Evolutionary conservation across 1,284 basidiomycete genomes (phyloP).

Genomic region (Tremellales sp.): DNA sequence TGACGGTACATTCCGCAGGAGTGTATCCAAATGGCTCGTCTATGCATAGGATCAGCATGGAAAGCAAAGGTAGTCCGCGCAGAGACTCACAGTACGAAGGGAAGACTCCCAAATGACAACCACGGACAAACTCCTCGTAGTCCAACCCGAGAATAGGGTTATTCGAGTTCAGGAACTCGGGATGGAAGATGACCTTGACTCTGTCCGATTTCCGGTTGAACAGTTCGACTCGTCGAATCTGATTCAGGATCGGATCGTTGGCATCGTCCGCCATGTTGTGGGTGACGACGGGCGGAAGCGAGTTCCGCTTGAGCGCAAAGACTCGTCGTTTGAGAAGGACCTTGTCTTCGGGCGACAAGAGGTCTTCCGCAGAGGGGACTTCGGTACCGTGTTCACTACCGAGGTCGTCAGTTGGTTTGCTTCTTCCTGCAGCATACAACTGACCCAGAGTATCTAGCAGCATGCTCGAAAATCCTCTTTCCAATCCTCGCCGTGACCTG

Average conservation of each 20-base stretch:
- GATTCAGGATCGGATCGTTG: slow-evolving; percentile 89
- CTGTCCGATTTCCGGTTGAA: slow-evolving; percentile 81
- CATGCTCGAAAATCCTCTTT: slow-evolving; percentile 86
- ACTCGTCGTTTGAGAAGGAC: slow-evolving; percentile 94
- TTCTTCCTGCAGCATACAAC: slow-evolving; percentile 26
- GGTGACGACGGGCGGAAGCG: slow-evolving; percentile 87
- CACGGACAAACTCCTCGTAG: slow-evolving; percentile 97
- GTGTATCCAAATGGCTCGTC: slow-evolving; percentile 53
- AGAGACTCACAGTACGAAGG: slow-evolving; percentile 68
- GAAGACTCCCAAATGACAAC: slow-evolving; percentile 97
- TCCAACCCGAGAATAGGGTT: slow-evolving; percentile 96
- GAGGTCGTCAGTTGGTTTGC: slow-evolving; percentile 1
- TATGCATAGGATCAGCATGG: slow-evolving; percentile 10
- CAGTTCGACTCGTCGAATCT: slow-evolving; percentile 86
- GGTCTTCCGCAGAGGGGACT: slow-evolving; percentile 65
- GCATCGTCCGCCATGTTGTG: slow-evolving; percentile 97
- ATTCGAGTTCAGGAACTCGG: slow-evolving; percentile 95
- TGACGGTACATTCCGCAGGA: slow-evolving; percentile 62
- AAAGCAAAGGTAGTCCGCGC: background rate
- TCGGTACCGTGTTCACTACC: slow-evolving; percentile 67
- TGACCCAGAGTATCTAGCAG: slow-evolving; percentile 83
- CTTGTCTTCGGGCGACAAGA: slow-evolving; percentile 88
- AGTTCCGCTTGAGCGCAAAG: slow-evolving; percentile 90
- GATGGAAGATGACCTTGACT: slow-evolving; percentile 97
- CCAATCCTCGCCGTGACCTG: slow-evolving; percentile 93